These are phyloP conservation scores for Phyllosticta citrichinensis DNA, from an alignment of 2,329 filamentous ascomycete genomes.

Conservation along the genomic window DNA sequence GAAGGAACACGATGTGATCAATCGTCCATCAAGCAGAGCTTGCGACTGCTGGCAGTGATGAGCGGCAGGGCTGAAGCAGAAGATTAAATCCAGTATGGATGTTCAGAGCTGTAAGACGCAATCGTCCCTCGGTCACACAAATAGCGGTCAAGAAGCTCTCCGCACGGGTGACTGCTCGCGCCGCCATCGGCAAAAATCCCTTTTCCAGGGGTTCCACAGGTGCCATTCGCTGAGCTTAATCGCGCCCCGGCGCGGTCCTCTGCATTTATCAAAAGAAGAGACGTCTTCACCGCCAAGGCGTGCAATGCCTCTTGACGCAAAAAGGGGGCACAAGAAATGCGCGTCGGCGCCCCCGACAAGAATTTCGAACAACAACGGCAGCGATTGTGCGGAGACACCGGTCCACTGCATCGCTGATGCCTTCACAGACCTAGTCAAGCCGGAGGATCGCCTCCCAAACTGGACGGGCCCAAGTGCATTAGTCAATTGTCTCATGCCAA, in stretches of 20 bases:
- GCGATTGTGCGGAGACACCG: background rate
- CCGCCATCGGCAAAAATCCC: background rate
- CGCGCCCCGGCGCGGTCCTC: background rate
- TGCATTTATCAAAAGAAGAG: background rate
- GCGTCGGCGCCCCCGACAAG: background rate
- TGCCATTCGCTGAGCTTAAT: background rate
- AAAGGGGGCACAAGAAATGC: background rate
- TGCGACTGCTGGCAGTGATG: background rate
- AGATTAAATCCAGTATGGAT: background rate
- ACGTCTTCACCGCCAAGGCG: background rate
- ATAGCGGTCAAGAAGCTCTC: background rate
- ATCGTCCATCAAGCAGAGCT: background rate
- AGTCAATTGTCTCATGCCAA: constrained; percentile 10
- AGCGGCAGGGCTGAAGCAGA: background rate
- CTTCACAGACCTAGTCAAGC: background rate
- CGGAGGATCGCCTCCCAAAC: background rate
- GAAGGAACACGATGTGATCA: background rate
- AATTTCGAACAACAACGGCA: background rate
- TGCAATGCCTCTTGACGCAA: background rate
- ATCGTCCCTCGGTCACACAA: background rate
- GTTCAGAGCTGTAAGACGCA: background rate
- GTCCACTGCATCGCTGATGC: background rate
- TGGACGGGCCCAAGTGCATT: background rate
- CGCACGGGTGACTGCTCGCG: background rate
- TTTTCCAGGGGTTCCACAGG: background rate